Conservation (phyloP, 2,329 filamentous ascomycete species). For the Fusarium subtropicale region DNA sequence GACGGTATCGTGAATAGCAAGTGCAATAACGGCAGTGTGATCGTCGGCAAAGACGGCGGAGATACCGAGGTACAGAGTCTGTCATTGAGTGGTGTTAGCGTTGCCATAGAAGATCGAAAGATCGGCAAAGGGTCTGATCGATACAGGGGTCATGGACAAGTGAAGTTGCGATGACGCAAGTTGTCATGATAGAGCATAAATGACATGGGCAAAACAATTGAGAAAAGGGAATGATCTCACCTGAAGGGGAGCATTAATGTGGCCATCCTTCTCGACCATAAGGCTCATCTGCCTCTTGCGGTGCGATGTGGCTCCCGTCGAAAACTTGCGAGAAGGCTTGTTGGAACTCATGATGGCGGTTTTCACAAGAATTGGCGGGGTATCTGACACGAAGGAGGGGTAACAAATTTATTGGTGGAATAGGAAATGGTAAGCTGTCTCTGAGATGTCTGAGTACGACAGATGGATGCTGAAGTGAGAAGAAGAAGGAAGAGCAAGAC, state of each 20-base stretch:
- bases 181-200: slow-evolving; percentile 34
- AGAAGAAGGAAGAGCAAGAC: slow-evolving; percentile 18
- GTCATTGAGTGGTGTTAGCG: slow-evolving; percentile 24
- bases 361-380: slow-evolving; percentile 23
- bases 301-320: slow-evolving; percentile 58
- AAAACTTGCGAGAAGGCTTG: slow-evolving; percentile 55
- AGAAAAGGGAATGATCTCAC: slow-evolving; percentile 49
- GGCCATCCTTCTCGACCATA: slow-evolving; percentile 56
- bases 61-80: slow-evolving; percentile 73
- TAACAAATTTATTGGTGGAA: slow-evolving; percentile 11
- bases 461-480: slow-evolving; percentile 25
- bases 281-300: slow-evolving; percentile 61
- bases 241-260: slow-evolving; percentile 60
- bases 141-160: slow-evolving; percentile 1
- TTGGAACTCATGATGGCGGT: slow-evolving; percentile 46
- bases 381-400: slow-evolving; percentile 26
- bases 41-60: slow-evolving; percentile 65
- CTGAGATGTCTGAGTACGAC: slow-evolving; percentile 14
- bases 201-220: not conserved
- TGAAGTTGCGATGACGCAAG: slow-evolving; percentile 25
- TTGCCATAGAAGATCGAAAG: not conserved
- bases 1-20: slow-evolving; percentile 78
- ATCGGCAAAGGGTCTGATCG: slow-evolving; percentile 1
- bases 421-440: slow-evolving; percentile 8
- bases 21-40: slow-evolving; percentile 67